A percentile compares a stretch with the other conserved stretches of the same genome.
phyloP scores from a whole-genome alignment of 1,284 basidiomycete genomes.

The Fomitopsis palustris region DNA sequence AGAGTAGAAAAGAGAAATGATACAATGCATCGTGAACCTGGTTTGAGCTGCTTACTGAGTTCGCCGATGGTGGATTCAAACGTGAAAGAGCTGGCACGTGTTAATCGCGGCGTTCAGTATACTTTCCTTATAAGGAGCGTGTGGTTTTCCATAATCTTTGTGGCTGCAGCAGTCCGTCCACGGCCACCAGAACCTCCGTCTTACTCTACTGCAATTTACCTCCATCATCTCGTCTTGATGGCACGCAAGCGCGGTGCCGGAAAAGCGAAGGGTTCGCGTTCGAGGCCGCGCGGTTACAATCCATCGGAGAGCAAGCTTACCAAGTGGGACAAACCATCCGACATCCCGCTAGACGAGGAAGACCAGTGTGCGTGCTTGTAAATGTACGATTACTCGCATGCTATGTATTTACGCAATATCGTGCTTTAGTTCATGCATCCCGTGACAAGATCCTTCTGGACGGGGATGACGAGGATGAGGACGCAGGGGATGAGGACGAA shows the following conservation, averaged over 20 bases:
- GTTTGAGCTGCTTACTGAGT: no score
- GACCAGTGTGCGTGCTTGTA: constrained; percentile 58
- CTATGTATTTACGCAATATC: not conserved
- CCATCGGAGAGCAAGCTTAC: constrained; percentile 49
- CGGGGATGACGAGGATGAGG: constrained; percentile 38
- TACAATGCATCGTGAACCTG: no score
- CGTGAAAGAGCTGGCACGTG: no score
- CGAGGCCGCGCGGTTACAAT: constrained; percentile 45
- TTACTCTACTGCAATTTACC: not conserved
- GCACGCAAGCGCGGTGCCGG: constrained; percentile 19
- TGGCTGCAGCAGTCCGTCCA: not conserved
- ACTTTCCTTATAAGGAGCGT: not conserved
- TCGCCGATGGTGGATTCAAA: no score
- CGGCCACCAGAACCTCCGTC: not conserved
- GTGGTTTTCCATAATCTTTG: not conserved
- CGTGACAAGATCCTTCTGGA: constrained; percentile 81
- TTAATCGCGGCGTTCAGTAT: not conserved
- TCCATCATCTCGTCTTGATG: constrained; percentile 24
- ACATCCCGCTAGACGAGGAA: constrained; percentile 73
- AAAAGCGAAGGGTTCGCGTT: constrained; percentile 20
- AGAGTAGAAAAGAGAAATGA: no score
- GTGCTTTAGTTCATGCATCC: constrained; percentile 60
- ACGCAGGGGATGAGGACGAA: constrained; percentile 61
- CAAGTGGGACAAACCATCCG: constrained; percentile 60
- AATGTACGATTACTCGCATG: not conserved